Conservation (phyloP, 1,284 basidiomycete genomes). For the Flammula alnicola region DNA sequence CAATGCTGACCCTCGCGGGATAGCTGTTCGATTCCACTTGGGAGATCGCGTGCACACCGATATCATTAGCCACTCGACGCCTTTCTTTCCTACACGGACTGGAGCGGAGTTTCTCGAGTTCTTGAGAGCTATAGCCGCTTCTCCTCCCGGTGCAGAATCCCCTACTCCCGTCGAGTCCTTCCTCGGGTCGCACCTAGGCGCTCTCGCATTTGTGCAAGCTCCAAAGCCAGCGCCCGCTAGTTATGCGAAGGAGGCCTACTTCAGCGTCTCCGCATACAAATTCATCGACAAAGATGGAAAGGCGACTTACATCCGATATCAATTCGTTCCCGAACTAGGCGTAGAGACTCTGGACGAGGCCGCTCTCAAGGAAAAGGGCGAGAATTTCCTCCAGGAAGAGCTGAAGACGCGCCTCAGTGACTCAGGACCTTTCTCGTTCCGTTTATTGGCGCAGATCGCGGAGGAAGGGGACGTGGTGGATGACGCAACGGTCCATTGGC, state of each 20-base stretch:
- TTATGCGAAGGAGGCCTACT: slow-evolving; percentile 19
- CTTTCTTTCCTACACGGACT: slow-evolving; percentile 21
- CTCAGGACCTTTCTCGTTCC: slow-evolving; percentile 13
- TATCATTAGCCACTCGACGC: slow-evolving; percentile 21
- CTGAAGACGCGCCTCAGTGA: slow-evolving; percentile 9
- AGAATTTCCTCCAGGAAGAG: slow-evolving; percentile 18
- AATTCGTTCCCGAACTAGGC: slow-evolving; percentile 17
- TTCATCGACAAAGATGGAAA: slow-evolving; percentile 16
- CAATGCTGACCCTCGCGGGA: slow-evolving; percentile 20
- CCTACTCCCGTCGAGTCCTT: slow-evolving; percentile 18
- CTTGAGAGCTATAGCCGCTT: slow-evolving; percentile 15
- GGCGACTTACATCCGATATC: slow-evolving; percentile 17
- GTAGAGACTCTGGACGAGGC: slow-evolving; percentile 14
- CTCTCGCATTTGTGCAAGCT: slow-evolving; percentile 18
- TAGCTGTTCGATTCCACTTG: slow-evolving; percentile 19
- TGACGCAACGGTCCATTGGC: slow-evolving; percentile 21
- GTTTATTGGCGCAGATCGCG: slow-evolving; percentile 17
- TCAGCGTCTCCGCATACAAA: slow-evolving; percentile 20
- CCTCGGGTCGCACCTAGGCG: slow-evolving; percentile 14
- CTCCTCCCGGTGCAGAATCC: slow-evolving; percentile 7
- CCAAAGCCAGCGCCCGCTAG: slow-evolving; percentile 20
- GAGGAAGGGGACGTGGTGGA: slow-evolving; percentile 17
- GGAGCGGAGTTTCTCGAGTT: slow-evolving; percentile 21
- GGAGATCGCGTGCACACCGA: slow-evolving; percentile 19
- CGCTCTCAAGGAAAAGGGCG: slow-evolving; percentile 8